Evolutionary conservation across 164 flowering plant species (phyloP), one percentile per base, ranked within the genome.

Genomic region (Protea cynaroides): DNA sequence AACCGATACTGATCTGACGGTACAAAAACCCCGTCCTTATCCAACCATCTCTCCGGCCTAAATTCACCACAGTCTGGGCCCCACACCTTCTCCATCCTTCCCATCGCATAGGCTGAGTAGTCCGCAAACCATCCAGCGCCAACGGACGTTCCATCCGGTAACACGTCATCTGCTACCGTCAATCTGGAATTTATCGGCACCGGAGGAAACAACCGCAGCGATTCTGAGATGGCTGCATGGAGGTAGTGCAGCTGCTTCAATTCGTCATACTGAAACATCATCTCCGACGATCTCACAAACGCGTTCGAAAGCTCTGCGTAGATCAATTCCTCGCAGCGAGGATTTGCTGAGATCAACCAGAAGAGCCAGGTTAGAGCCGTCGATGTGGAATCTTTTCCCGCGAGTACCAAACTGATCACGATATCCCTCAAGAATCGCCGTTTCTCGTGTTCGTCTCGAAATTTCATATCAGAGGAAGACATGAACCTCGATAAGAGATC

Each of bases 11-110:
- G 75, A 74, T 75, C 79, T 4, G 23, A 58, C 62, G 80, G 71
- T 65, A 56, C 68, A 56, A 58, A 81, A 50, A 4, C 70, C 4
- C 79, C 80, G 7, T 70, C 69, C 0, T 59, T 67, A 25, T 79
- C 67, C 66, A 85, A 63, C 83, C 85, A 82, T 64, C 88, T 71
- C 77, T 84, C 83, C 8, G 88, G 85, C 69, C 25, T 63, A 43
- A 77, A 84, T 69, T 82, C 85, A 37, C 56, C 23, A 40, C 86
- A 82, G 5, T 84, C 80, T 9, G 56, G 14, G 0, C 89, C 89
- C 89, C 89, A 84, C 29, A 84, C 38, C 43, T 36, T 66, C 77
- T 76, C 81, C 75, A 65, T 74, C 77, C 88, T 76, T 58, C 84
- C 86, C 78, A 80, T 76, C 11, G 86, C 83, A 50, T 82, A 82